A percentile compares a stretch with the other conserved stretches of the same genome.
These are phyloP conservation scores for Gaultheria prostrata DNA, from an alignment of 148 eudicot species.

Conservation along the genomic window DNA sequence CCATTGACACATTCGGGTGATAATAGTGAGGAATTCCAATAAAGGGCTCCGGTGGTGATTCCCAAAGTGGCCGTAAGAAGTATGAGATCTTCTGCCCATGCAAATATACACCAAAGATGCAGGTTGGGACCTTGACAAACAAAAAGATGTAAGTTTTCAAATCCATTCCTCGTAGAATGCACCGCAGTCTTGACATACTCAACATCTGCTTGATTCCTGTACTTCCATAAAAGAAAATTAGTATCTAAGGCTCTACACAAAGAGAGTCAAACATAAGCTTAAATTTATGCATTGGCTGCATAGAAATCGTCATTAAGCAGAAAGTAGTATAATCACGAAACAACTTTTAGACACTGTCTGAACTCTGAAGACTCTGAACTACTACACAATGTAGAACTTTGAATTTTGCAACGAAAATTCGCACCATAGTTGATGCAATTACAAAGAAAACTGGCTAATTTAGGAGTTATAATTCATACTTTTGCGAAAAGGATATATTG, in stretches of 20 bases:
- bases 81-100: conserved; percentile 80
- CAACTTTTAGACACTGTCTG: not conserved
- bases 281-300: not conserved
- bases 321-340: not conserved
- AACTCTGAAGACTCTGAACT: not conserved
- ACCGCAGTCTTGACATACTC: conserved; percentile 50
- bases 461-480: not conserved
- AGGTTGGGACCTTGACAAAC: conserved; percentile 50
- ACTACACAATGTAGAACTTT: not conserved
- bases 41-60: conserved; percentile 70
- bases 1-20: conserved; percentile 65
- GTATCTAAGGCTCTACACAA: not conserved
- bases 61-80: conserved; percentile 81
- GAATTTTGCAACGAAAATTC: not conserved
- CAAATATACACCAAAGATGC: conserved; percentile 41
- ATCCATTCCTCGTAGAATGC: conserved; percentile 62
- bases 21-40: conserved; percentile 67
- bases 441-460: not conserved
- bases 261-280: not conserved
- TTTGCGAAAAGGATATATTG: too few relatives aligned
- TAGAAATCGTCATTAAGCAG: not conserved
- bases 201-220: conserved; percentile 43
- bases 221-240: conserved; percentile 16
- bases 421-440: too few relatives aligned
- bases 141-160: conserved; percentile 51